Percentiles rank a stretch among this genome's conserved stretches.
Evolutionary conservation across 208 protist species (phyloP).

Genomic region (Trypanosomatidae sp.): DNA sequence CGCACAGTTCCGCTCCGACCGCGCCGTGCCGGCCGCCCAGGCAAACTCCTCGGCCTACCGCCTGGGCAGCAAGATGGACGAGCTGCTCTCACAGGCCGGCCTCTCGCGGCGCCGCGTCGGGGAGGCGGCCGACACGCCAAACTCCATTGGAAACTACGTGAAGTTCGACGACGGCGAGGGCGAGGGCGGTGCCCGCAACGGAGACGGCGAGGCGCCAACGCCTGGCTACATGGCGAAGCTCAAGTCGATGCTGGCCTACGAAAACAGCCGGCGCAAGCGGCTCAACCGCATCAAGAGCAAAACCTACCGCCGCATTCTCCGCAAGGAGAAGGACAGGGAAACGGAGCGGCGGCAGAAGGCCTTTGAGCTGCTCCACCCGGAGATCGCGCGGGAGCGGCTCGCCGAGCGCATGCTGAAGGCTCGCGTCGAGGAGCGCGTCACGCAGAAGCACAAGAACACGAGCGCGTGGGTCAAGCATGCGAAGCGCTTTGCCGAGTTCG

Average conservation of each 20-base stretch:
- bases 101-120: constrained; percentile 33
- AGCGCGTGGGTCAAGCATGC: constrained; percentile 91
- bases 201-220: constrained; percentile 34
- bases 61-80: constrained; percentile 55
- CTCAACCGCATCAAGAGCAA: constrained; percentile 94
- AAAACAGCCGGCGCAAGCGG: constrained; percentile 82
- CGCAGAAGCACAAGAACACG: constrained; percentile 93
- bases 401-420: constrained; percentile 78
- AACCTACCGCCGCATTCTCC: constrained; percentile 90
- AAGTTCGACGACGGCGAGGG: constrained; percentile 28
- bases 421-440: constrained; percentile 85
- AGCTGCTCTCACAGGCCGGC: constrained; percentile 56
- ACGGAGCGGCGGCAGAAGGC: constrained; percentile 76
- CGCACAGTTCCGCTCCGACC: constrained; percentile 25
- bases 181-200: constrained; percentile 5
- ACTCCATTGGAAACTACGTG: constrained; percentile 43
- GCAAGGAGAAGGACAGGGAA: constrained; percentile 91
- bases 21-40: constrained; percentile 7
- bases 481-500: constrained; percentile 82
- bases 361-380: constrained; percentile 88
- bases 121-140: constrained; percentile 19
- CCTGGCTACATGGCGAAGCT: constrained; percentile 84
- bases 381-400: constrained; percentile 70
- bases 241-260: constrained; percentile 88
- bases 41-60: constrained; percentile 42